Percentiles rank a stretch among this genome's conserved stretches.
Evolutionary conservation across 345 rosid genomes (phyloP).

Genomic region (Eucalyptus globulus): DNA sequence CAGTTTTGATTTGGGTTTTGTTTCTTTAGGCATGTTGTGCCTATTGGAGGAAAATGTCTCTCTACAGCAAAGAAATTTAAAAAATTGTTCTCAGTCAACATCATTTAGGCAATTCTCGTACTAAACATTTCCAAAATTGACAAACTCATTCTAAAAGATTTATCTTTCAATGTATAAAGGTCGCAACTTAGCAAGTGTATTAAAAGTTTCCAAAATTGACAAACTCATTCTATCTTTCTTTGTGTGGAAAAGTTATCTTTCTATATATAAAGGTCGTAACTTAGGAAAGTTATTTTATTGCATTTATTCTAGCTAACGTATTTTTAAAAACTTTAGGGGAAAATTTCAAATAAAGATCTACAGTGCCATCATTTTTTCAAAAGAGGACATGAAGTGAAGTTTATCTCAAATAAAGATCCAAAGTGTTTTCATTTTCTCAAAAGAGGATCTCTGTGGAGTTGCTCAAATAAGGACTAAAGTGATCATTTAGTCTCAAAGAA

Average conservation of each 20-base stretch:
- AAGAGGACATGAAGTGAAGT: no score
- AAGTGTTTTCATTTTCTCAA: no score
- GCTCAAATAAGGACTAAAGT: no score
- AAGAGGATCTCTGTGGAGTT: no score
- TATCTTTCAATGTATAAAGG: background rate
- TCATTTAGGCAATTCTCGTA: background rate
- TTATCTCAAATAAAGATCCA: accelerated
- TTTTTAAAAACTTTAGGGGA: no score
- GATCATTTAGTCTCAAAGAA: no score
- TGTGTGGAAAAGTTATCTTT: background rate
- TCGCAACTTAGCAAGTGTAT: background rate
- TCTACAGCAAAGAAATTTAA: background rate
- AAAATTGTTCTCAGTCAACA: background rate
- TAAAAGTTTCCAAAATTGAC: background rate
- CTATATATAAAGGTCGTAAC: no score
- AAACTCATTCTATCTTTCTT: no score
- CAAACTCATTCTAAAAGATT: background rate
- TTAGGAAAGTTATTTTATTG: background rate
- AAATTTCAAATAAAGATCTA: no score
- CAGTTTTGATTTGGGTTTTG: background rate
- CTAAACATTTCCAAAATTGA: background rate
- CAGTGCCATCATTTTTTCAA: no score
- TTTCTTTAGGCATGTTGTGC: background rate
- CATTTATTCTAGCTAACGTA: background rate
- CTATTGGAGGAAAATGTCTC: background rate